These are phyloP conservation scores for Dipodascus albidus DNA, from an alignment of 805 yeast genomes.

Conservation along the genomic window DNA sequence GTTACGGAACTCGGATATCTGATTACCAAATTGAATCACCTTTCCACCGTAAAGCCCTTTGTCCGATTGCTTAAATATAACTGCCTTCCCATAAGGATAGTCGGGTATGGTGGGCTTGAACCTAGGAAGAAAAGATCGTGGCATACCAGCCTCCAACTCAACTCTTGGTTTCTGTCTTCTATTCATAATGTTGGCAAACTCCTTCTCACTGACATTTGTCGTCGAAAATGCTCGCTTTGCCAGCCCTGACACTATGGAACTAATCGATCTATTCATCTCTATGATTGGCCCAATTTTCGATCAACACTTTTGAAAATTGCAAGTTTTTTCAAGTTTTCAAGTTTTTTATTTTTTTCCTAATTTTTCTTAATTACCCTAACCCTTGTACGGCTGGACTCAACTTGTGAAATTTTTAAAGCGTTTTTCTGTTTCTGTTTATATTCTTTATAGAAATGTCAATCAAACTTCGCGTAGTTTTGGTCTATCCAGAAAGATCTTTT, in stretches of 20 bases:
- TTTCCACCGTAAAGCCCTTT: slow-evolving; percentile 87
- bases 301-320: too few relatives aligned
- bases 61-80: slow-evolving; percentile 71
- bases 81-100: slow-evolving; percentile 71
- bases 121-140: slow-evolving; percentile 19
- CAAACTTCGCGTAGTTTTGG: neutral
- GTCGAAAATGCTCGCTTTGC: slow-evolving; percentile 1
- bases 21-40: slow-evolving; percentile 64
- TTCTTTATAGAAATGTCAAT: neutral
- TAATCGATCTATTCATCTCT: neutral
- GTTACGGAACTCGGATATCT: slow-evolving; percentile 66
- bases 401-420: neutral
- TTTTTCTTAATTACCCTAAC: neutral
- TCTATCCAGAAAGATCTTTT: neutral
- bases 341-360: neutral
- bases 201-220: neutral
- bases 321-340: too few relatives aligned
- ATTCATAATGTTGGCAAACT: neutral
- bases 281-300: too few relatives aligned
- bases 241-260: neutral
- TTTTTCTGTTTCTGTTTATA: too few relatives aligned
- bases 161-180: slow-evolving; percentile 8
- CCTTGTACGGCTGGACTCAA: neutral
- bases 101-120: slow-evolving; percentile 36
- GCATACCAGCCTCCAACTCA: slow-evolving; percentile 41